Evolutionary conservation across 345 rosid species (phyloP).

Genomic region (Eucalyptus grandis): DNA sequence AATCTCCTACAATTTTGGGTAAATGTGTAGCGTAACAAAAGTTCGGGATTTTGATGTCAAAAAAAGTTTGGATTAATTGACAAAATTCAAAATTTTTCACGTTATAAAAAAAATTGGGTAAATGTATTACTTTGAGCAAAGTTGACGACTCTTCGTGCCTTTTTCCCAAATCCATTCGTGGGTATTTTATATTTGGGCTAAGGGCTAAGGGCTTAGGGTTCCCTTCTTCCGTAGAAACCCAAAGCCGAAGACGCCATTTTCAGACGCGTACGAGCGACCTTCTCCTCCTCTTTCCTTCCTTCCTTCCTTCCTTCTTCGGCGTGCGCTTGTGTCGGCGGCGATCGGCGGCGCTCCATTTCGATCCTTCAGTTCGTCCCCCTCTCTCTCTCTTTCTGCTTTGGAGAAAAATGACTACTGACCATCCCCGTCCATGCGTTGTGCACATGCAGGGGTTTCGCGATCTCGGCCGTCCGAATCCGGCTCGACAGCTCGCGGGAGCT

Average conservation of each 20-base stretch:
- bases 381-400: neutral
- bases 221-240: neutral
- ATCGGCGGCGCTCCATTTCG: neutral
- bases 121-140: no score
- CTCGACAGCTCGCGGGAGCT: neutral
- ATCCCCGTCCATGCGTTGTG: neutral
- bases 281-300: neutral
- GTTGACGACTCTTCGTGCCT: no score
- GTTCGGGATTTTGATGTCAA: no score
- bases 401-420: neutral
- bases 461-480: neutral
- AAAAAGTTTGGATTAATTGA: no score
- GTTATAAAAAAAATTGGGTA: no score
- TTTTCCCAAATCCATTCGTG: neutral
- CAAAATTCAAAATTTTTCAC: no score
- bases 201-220: neutral
- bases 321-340: neutral
- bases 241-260: neutral
- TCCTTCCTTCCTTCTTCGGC: neutral
- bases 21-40: no score
- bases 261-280: neutral
- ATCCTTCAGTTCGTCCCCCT: neutral
- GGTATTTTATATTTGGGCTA: neutral
- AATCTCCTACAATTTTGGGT: no score
- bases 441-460: neutral